Base-by-base conservation (phyloP, 106 monocot genomes). In the Alisma plantagoaquatica region DNA sequence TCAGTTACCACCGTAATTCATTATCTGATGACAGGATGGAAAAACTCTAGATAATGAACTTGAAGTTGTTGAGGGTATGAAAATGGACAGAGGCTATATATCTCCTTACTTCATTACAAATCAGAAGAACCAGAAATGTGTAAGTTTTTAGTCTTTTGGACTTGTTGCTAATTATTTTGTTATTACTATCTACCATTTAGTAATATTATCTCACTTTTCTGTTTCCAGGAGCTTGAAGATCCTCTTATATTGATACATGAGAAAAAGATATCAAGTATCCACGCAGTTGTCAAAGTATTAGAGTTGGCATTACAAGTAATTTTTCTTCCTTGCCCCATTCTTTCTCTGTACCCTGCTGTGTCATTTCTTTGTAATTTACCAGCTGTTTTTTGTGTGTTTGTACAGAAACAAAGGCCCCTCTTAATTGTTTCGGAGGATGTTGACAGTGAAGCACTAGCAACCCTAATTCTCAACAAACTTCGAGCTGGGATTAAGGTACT, bases 61-160 rank as follows among this genome's bases (percentile, higher is more conserved):
- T 49, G 94, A 94, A 76, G 94, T 94, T 70, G 94, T 94, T 49
- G 94, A 94, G 62, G 94, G 94, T 27, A 94, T 94, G 94, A 94
- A 94, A 45, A 77, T 94, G 32, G 87, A 88, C 53, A 77, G 88
- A 62, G 94, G 93, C n/a, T 94, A 88, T 66, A 88, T 94, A 60
- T 94, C 93, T 73, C 93, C 93, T n/a, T 88, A 94, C 64, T 94
- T 94, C 41, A 75, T 94, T 26, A 94, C 93, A 20, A 77, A 88
- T 65, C 83, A 71, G 29, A 94, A 94, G 73, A 94, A 56, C 59
- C 93, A 94, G 65, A 94, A 83, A 94, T 87, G 87, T 66, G 93
- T 94, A 70, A 81, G 93, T 57, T 0, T 18, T 35, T 31, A 19
- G n/a, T n/a, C n/a, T n/a, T n/a, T n/a, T n/a, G n/a, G n/a, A n/a